Conservation (phyloP, 78 protist species). For the Cavenderia fasciculata region DNA sequence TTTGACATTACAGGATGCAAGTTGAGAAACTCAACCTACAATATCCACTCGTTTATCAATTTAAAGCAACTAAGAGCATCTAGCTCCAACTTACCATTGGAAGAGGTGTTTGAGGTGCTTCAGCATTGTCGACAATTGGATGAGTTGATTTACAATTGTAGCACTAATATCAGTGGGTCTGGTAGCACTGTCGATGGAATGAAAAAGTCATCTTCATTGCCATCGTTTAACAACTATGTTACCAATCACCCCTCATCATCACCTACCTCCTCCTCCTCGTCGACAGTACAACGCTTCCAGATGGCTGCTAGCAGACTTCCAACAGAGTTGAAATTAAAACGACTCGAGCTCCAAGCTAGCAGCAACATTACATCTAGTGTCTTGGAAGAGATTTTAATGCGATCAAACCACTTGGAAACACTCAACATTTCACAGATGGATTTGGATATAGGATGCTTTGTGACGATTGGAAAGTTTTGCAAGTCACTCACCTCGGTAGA, state of each 20-base stretch:
- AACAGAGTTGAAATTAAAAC: neutral
- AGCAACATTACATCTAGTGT: neutral
- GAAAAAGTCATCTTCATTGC: neutral
- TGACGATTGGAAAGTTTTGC: neutral
- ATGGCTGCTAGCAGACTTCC: neutral
- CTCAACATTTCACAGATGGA: constrained; percentile 1
- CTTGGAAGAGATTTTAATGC: neutral
- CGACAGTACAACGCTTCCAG: too few relatives aligned
- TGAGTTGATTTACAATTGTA: too few relatives aligned
- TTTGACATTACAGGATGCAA: too few relatives aligned
- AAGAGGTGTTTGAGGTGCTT: neutral
- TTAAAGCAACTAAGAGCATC: constrained; percentile 1
- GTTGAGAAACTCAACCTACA: too few relatives aligned
- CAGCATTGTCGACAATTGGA: too few relatives aligned
- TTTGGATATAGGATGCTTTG: neutral
- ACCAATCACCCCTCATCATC: constrained; percentile 3
- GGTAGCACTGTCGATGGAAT: neutral
- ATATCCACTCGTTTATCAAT: neutral
- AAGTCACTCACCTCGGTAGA: neutral
- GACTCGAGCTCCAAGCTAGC: neutral
- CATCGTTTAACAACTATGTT: neutral
- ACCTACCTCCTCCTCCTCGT: constrained; percentile 5
- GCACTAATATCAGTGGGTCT: neutral
- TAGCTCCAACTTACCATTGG: neutral
- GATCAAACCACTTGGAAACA: neutral